These are phyloP conservation scores for Moringa oleifera DNA, from an alignment of 345 rosid species.

Conservation along the genomic window DNA sequence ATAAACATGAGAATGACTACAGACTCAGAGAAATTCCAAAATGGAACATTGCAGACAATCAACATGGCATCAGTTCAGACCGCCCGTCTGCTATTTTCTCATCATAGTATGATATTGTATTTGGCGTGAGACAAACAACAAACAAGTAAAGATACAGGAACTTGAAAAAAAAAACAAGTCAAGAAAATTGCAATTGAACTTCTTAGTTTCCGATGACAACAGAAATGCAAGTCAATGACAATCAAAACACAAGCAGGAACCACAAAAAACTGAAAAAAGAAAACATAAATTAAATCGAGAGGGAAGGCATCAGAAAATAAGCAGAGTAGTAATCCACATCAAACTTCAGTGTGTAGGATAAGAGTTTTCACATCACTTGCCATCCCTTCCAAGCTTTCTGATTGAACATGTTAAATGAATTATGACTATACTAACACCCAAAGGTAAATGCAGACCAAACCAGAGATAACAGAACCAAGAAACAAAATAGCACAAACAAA, in stretches of 20 bases:
- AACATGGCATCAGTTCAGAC: conserved; percentile 38
- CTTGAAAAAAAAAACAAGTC: too few species aligned
- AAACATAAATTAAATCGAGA: too few species aligned
- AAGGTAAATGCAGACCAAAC: too few species aligned
- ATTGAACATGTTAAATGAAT: too few species aligned
- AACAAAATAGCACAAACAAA: too few species aligned
- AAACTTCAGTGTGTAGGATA: neutral
- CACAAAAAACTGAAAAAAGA: neutral
- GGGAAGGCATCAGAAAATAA: neutral
- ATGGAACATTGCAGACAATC: conserved; percentile 28
- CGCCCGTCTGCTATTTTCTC: conserved; percentile 36
- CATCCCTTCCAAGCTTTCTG: neutral
- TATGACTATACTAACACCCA: neutral
- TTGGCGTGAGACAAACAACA: neutral
- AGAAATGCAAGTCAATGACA: too few species aligned
- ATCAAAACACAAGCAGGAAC: neutral
- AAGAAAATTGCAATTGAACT: too few species aligned
- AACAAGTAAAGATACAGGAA: too few species aligned
- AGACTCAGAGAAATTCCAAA: conserved; percentile 21
- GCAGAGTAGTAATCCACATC: neutral
- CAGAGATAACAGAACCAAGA: too few species aligned
- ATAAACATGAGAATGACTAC: neutral
- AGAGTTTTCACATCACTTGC: neutral
- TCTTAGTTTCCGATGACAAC: too few species aligned
- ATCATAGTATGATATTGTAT: conserved; percentile 10